These are phyloP conservation scores for Tilletia caries DNA, from an alignment of 1,284 basidiomycete species.

Conservation along the genomic window DNA sequence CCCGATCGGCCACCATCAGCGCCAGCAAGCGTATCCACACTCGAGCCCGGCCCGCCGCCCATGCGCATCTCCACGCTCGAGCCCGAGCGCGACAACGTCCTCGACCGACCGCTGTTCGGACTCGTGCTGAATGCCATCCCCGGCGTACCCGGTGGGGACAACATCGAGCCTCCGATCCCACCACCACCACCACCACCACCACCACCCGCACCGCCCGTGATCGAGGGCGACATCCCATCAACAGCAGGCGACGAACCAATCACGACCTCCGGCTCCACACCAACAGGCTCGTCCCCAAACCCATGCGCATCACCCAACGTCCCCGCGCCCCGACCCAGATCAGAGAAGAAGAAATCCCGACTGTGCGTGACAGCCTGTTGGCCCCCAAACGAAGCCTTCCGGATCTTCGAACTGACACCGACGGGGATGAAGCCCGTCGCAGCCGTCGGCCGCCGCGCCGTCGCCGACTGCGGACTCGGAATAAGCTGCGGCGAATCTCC, in stretches of 20 bases:
- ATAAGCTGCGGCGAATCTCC: background rate
- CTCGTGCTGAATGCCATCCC: background rate
- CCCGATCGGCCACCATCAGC: background rate
- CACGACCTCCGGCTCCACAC: background rate
- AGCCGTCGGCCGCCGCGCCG: background rate
- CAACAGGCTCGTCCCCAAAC: background rate
- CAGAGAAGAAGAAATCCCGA: constrained; percentile 10
- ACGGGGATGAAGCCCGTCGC: constrained; percentile 11
- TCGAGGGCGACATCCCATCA: background rate
- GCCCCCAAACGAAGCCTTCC: background rate
- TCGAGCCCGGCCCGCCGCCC: background rate
- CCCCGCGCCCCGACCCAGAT: background rate
- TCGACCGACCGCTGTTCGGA: background rate
- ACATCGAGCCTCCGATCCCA: background rate
- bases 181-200: background rate
- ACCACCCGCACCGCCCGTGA: background rate
- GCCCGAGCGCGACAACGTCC: constrained; percentile 4
- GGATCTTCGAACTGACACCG: constrained; percentile 1
- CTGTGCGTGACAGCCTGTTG: background rate
- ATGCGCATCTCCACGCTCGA: background rate
- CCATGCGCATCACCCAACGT: constrained; percentile 10
- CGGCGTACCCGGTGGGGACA: background rate
- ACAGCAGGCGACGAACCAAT: background rate
- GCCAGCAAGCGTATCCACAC: background rate
- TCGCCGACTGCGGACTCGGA: background rate